Evolutionary conservation across 441 rosid genomes (phyloP).

Genomic region (Biscutella auriculata): DNA sequence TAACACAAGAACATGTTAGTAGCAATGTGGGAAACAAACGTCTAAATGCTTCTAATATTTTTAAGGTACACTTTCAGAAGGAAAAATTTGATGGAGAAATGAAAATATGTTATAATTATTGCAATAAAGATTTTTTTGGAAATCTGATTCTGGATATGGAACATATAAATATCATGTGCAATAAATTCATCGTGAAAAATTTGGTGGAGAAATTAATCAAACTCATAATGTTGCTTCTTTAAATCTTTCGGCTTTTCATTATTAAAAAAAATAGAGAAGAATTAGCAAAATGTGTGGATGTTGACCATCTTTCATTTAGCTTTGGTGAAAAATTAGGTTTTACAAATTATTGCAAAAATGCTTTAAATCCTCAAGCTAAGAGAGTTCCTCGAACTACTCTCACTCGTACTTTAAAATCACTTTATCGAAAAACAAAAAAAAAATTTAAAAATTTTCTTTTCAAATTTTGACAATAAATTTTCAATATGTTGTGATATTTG

Average conservation of each 20-base stretch:
- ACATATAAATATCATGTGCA: not conserved
- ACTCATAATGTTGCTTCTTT: not conserved
- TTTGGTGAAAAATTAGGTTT: not conserved
- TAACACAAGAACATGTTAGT: not conserved
- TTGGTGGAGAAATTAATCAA: not conserved
- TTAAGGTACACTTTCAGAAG: not conserved
- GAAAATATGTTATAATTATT: not conserved
- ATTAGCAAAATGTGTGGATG: not conserved
- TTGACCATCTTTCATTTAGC: not conserved
- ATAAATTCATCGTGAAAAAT: not conserved
- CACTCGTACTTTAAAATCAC: not conserved
- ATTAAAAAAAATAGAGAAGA: not conserved
- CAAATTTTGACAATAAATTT: not conserved
- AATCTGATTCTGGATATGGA: not conserved
- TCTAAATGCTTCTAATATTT: not conserved
- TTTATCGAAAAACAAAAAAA: not conserved
- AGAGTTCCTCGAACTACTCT: not conserved
- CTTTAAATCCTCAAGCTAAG: not conserved
- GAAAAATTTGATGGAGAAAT: not conserved
- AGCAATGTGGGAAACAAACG: not conserved
- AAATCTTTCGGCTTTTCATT: not conserved
- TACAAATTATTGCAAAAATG: not conserved
- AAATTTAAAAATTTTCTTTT: not conserved
- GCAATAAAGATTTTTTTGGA: not conserved
- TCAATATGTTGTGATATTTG: not conserved